These are phyloP conservation scores for Themeda triandra DNA, from an alignment of 176 grass and related monocot genomes.

Conservation along the genomic window DNA sequence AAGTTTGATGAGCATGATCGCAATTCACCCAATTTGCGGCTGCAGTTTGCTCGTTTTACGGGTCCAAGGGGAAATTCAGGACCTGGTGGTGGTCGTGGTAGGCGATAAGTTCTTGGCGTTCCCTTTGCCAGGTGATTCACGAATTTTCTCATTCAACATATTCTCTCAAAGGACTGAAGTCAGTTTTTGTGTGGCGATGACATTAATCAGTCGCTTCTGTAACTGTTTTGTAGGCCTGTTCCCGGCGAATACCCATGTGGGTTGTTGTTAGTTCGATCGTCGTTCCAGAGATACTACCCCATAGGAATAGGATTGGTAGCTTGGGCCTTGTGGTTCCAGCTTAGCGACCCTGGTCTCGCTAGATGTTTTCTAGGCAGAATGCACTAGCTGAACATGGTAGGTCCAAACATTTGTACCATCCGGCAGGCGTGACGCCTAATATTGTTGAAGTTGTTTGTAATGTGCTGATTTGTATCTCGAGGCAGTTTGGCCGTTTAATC, in stretches of 20 bases:
- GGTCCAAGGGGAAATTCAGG: constrained; percentile 65
- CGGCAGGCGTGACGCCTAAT: neutral
- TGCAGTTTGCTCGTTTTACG: constrained; percentile 76
- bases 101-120: constrained; percentile 48
- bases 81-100: constrained; percentile 59
- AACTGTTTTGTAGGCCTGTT: constrained; percentile 46
- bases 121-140: constrained; percentile 40
- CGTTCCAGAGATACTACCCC: neutral
- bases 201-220: constrained; percentile 3
- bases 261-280: constrained; percentile 8
- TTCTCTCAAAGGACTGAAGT: neutral
- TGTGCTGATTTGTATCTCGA: neutral
- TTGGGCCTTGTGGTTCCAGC: neutral
- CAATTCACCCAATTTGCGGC: constrained; percentile 57
- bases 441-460: neutral
- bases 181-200: neutral
- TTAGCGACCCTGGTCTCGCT: neutral
- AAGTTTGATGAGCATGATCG: constrained; percentile 79
- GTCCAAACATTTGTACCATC: neutral
- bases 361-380: neutral
- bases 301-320: constrained; percentile 23
- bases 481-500: neutral
- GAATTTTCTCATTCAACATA: neutral
- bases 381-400: neutral
- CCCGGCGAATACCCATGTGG: neutral